A percentile compares a stretch with the other conserved stretches of the same genome.
phyloP scores from a whole-genome alignment of 2,329 filamentous ascomycete genomes.

The Calonectria fujianensis region DNA sequence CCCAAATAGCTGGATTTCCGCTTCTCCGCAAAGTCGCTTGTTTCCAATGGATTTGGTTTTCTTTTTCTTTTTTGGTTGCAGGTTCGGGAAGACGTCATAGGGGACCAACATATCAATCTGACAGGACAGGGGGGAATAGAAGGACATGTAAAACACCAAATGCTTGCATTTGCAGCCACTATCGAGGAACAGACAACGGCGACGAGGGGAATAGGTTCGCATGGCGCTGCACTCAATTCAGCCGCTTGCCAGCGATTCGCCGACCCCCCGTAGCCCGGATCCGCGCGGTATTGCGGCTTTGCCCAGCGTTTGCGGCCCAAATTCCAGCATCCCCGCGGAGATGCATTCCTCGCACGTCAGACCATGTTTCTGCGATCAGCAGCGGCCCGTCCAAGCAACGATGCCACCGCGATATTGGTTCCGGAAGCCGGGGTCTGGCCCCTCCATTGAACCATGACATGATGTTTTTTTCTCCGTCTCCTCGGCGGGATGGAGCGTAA shows the following conservation, averaged over 20 bases:
- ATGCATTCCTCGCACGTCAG: conserved; percentile 51
- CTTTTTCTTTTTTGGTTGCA: conserved; percentile 5
- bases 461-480: conserved; percentile 28
- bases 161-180: conserved; percentile 7
- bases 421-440: conserved; percentile 30
- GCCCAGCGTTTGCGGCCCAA: conserved; percentile 6
- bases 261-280: background rate
- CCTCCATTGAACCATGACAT: conserved; percentile 35
- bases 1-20: conserved; percentile 50
- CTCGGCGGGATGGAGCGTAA: conserved; percentile 41
- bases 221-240: background rate
- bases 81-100: conserved; percentile 6
- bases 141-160: conserved; percentile 2
- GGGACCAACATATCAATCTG: background rate
- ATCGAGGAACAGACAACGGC: background rate
- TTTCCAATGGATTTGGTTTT: background rate
- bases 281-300: conserved; percentile 6
- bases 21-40: conserved; percentile 48
- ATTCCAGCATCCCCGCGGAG: conserved; percentile 50
- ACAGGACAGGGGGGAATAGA: background rate
- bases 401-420: conserved; percentile 32
- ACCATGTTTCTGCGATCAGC: conserved; percentile 46
- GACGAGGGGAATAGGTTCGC: background rate
- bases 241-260: background rate
- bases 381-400: conserved; percentile 45